phyloP scores from a whole-genome alignment of 192 early-diverging fungal species.

The Powellomyces hirtus region DNA sequence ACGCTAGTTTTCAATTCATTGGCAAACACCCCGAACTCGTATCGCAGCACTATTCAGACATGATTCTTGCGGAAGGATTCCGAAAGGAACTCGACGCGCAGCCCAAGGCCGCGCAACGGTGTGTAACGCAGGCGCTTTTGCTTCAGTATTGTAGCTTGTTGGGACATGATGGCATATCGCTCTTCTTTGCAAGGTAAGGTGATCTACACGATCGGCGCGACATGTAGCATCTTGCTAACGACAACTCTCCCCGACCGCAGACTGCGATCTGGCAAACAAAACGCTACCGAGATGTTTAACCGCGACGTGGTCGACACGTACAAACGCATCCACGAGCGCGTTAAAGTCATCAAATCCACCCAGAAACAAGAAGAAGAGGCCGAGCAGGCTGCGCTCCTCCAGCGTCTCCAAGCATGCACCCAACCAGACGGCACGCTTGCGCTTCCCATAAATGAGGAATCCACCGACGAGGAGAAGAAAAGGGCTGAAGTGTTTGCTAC shows the following conservation, averaged over 20 bases:
- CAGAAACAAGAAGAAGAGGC: conserved; percentile 38
- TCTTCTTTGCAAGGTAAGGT: conserved; percentile 76
- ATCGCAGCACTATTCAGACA: conserved; percentile 68
- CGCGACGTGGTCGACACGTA: conserved; percentile 86
- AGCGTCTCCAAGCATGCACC: conserved; percentile 72
- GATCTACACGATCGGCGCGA: no score
- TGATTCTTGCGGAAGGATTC: conserved; percentile 85
- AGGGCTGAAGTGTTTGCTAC: conserved; percentile 66
- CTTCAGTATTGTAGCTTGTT: conserved; percentile 84
- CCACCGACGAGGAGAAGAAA: conserved; percentile 54
- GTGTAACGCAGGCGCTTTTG: conserved; percentile 77
- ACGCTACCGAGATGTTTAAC: conserved; percentile 75
- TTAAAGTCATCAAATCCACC: conserved; percentile 61
- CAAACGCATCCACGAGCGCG: conserved; percentile 74
- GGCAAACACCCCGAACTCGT: conserved; percentile 68
- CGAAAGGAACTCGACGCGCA: conserved; percentile 70
- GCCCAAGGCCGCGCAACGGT: conserved; percentile 63
- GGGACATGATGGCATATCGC: conserved; percentile 74
- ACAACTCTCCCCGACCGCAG: conserved; percentile 11
- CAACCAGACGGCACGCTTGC: conserved; percentile 71
- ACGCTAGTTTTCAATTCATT: conserved; percentile 55
- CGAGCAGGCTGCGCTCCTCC: conserved; percentile 37
- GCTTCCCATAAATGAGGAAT: conserved; percentile 63
- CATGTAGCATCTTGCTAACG: no score
- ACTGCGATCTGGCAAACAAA: conserved; percentile 45